Conservation (phyloP, 441 rosid genomes). For the Populus tomentosa region DNA sequence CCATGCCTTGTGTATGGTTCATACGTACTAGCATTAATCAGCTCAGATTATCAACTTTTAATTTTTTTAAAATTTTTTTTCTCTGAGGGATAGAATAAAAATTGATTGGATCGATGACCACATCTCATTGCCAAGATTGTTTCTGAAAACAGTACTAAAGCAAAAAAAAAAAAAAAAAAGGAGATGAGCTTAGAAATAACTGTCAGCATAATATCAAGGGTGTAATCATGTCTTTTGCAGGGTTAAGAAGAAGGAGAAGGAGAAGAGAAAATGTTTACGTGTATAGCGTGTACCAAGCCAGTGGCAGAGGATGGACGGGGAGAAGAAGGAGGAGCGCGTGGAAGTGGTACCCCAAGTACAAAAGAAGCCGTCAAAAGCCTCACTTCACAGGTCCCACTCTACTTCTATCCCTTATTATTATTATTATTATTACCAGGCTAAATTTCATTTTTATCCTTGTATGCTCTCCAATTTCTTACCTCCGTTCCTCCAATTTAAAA, state of each 20-base stretch:
- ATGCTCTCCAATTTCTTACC: not conserved
- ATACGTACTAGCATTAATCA: not conserved
- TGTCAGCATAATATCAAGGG: not conserved
- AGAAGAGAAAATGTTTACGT: constrained; percentile 61
- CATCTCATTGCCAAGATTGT: not conserved
- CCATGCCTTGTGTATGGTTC: not conserved
- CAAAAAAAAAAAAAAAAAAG: too few species aligned
- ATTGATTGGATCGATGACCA: not conserved
- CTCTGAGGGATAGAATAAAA: not conserved
- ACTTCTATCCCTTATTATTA: constrained; percentile 9
- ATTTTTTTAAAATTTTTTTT: too few species aligned
- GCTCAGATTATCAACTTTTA: not conserved
- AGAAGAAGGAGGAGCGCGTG: constrained; percentile 74
- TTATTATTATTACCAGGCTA: constrained; percentile 11
- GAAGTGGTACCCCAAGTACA: constrained; percentile 67
- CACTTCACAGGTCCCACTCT: constrained; percentile 72
- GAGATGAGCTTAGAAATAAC: too few species aligned
- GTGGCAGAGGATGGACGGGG: constrained; percentile 69
- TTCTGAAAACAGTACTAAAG: not conserved
- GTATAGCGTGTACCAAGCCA: constrained; percentile 92
- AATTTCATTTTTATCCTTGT: not conserved
- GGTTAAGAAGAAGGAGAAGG: not conserved
- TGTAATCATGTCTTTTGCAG: constrained; percentile 8
- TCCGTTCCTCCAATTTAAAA: not conserved
- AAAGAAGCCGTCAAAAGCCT: constrained; percentile 99